phyloP scores from a whole-genome alignment of 2,329 filamentous ascomycete genomes.

The Aureobasidium namibiae region DNA sequence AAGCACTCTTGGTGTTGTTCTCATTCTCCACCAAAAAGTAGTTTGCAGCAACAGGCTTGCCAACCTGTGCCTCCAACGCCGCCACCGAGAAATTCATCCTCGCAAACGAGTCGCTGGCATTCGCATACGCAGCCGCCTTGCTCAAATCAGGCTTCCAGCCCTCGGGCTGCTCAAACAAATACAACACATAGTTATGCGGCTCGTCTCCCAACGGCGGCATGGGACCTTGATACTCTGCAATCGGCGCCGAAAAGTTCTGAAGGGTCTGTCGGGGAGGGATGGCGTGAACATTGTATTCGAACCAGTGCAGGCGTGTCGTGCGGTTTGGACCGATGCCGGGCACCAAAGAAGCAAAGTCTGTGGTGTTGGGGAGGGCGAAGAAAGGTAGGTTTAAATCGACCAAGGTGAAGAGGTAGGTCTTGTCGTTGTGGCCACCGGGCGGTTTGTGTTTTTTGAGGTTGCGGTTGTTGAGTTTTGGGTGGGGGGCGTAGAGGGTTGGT shows the following conservation, averaged over 20 bases:
- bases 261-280: constrained; percentile 14
- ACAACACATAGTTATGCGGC: constrained; percentile 24
- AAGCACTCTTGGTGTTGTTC: neutral
- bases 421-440: neutral
- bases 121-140: constrained; percentile 14
- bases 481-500: neutral
- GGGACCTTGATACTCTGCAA: constrained; percentile 21
- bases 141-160: constrained; percentile 18
- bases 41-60: constrained; percentile 22
- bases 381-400: constrained; percentile 21
- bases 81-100: constrained; percentile 21
- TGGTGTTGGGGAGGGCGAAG: constrained; percentile 15
- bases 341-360: constrained; percentile 15
- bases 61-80: constrained; percentile 18
- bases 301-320: constrained; percentile 26
- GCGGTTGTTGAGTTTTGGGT: neutral
- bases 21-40: constrained; percentile 15
- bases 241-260: constrained; percentile 14
- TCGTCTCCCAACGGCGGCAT: constrained; percentile 22
- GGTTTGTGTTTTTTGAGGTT: neutral
- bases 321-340: constrained; percentile 20
- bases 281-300: constrained; percentile 20
- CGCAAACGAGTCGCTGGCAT: constrained; percentile 8
- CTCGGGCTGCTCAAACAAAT: constrained; percentile 23
- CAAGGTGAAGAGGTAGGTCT: constrained; percentile 20